Conservation (phyloP, 148 eudicot species). For the Vaccinium darrowii region DNA sequence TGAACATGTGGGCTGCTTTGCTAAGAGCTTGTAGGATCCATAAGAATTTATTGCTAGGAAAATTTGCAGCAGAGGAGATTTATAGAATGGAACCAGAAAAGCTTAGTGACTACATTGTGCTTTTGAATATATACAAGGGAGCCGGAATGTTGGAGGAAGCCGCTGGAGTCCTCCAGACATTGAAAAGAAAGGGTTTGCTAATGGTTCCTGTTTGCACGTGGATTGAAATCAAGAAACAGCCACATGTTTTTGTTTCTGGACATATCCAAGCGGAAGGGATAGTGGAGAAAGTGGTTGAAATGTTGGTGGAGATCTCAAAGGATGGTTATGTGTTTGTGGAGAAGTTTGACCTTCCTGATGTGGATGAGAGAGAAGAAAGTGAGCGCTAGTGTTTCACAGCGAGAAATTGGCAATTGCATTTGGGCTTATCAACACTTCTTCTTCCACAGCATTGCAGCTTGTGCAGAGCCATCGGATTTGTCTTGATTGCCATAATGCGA, state of each 20-base stretch:
- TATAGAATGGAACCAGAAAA: conserved; percentile 79
- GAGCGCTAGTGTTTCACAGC: conserved; percentile 58
- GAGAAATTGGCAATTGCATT: conserved; percentile 76
- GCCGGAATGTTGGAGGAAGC: conserved; percentile 66
- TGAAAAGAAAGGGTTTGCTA: conserved; percentile 62
- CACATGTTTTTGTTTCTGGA: conserved; percentile 52
- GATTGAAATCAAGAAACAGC: conserved; percentile 74
- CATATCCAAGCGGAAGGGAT: conserved; percentile 51
- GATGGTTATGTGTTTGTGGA: conserved; percentile 55
- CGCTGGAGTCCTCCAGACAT: conserved; percentile 55
- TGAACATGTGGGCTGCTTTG: conserved; percentile 93
- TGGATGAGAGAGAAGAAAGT: conserved; percentile 62
- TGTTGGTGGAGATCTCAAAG: conserved; percentile 53
- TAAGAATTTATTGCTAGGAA: conserved; percentile 65
- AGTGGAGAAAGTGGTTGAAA: conserved; percentile 40
- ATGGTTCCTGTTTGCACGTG: conserved; percentile 73
- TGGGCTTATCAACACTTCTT: conserved; percentile 60
- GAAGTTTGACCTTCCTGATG: conserved; percentile 68
- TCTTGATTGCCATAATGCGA: conserved; percentile 59
- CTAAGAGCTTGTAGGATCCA: conserved; percentile 76
- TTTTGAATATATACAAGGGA: conserved; percentile 67
- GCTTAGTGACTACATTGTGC: conserved; percentile 71
- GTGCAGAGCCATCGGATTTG: conserved; percentile 77
- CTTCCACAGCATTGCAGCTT: conserved; percentile 53
- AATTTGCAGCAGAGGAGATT: conserved; percentile 76